These are phyloP conservation scores for Didymella keratinophila DNA, from an alignment of 2,329 filamentous ascomycete species.

Conservation along the genomic window DNA sequence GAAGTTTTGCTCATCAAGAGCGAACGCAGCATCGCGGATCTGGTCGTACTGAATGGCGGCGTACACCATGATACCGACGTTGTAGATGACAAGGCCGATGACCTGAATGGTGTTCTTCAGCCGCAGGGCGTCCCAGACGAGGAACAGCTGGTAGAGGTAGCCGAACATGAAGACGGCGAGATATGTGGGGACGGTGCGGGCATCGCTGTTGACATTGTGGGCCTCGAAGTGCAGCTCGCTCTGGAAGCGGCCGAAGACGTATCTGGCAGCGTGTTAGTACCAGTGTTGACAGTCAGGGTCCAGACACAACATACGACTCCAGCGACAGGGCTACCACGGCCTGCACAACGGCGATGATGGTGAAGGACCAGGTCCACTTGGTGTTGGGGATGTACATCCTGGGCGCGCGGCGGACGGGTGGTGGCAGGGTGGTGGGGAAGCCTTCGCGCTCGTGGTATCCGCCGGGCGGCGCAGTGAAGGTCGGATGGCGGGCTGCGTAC, in stretches of 20 bases:
- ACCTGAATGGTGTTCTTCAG: constrained; percentile 98
- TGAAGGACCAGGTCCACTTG: constrained; percentile 88
- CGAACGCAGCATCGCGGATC: constrained; percentile 75
- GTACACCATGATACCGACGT: constrained; percentile 89
- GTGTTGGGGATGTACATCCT: constrained; percentile 80
- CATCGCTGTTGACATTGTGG: constrained; percentile 52
- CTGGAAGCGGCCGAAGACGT: constrained; percentile 87
- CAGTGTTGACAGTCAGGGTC: background rate
- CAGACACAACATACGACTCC: constrained; percentile 70
- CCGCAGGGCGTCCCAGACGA: constrained; percentile 92
- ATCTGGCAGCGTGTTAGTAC: background rate
- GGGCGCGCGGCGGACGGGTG: constrained; percentile 41
- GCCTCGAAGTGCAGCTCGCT: constrained; percentile 57
- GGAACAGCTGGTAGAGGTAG: constrained; percentile 87
- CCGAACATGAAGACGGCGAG: constrained; percentile 96
- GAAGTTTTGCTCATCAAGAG: constrained; percentile 57
- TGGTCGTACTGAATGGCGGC: constrained; percentile 92
- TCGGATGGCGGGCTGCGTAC: constrained; percentile 31
- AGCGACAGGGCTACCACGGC: constrained; percentile 81
- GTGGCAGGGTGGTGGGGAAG: constrained; percentile 53
- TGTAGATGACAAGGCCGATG: constrained; percentile 93
- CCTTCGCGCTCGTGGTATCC: constrained; percentile 56
- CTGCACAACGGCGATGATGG: constrained; percentile 76
- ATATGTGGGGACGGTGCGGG: constrained; percentile 86
- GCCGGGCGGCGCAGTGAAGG: constrained; percentile 58